Evolutionary conservation across 257 asterid species (phyloP).

Genomic region (Linaria vulgaris): DNA sequence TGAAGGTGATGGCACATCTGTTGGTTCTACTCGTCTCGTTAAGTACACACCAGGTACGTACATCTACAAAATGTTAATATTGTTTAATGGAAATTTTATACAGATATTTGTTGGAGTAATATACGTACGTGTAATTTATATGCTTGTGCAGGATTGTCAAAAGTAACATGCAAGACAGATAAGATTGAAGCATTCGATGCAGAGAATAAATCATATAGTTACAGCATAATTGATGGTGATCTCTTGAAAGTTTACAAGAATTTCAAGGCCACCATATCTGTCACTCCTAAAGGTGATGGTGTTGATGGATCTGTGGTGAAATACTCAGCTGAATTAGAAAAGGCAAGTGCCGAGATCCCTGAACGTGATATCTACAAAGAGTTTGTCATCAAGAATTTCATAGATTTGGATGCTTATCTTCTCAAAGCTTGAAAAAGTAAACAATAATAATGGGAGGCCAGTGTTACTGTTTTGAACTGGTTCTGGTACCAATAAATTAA

Average conservation of each 20-base stretch:
- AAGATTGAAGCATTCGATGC: constrained; percentile 65
- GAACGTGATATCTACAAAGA: constrained; percentile 61
- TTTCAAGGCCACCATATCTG: constrained; percentile 48
- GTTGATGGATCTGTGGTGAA: constrained; percentile 49
- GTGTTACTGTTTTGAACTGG: too few relatives aligned
- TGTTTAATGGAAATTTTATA: too few relatives aligned
- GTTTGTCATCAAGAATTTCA: constrained; percentile 60
- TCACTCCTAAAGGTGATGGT: constrained; percentile 39
- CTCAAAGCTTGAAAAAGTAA: constrained; percentile 12
- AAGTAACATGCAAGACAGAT: constrained; percentile 49
- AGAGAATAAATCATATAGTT: constrained; percentile 41
- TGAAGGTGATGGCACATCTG: constrained; percentile 11
- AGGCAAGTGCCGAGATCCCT: constrained; percentile 58
- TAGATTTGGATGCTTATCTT: constrained; percentile 65
- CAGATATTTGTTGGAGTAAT: too few relatives aligned
- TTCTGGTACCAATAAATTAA: too few relatives aligned
- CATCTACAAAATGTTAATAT: too few relatives aligned
- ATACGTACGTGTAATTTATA: too few relatives aligned
- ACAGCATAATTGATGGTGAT: constrained; percentile 64
- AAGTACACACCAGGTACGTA: constrained; percentile 3
- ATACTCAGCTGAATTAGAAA: constrained; percentile 61
- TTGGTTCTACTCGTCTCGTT: constrained; percentile 1
- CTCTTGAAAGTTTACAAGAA: constrained; percentile 54
- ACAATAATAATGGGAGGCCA: too few relatives aligned
- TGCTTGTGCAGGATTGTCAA: constrained; percentile 35